These are phyloP conservation scores for Senna tora DNA, from an alignment of 306 rosid species.

Conservation along the genomic window DNA sequence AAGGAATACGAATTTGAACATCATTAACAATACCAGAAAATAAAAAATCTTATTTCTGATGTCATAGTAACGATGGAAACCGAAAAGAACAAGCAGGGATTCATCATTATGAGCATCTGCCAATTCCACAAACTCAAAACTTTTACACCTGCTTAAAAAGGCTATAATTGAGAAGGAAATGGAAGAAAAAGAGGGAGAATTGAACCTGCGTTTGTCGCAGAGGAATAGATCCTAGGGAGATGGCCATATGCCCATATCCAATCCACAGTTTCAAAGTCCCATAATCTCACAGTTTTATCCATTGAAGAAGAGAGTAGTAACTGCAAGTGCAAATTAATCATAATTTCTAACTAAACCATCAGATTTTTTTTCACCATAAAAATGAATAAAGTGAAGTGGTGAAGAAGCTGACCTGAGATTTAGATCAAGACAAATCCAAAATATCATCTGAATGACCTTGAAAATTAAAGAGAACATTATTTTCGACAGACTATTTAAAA, in stretches of 20 bases:
- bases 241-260: too few species aligned
- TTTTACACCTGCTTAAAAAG: neutral
- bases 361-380: too few species aligned
- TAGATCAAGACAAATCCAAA: slow-evolving; percentile 80
- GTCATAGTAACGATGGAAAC: neutral
- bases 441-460: slow-evolving; percentile 69
- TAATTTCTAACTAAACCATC: too few species aligned
- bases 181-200: too few species aligned
- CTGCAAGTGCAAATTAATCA: slow-evolving; percentile 44
- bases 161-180: neutral
- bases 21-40: neutral
- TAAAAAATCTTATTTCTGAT: neutral
- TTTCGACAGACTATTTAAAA: too few species aligned
- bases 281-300: slow-evolving; percentile 88
- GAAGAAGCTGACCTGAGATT: slow-evolving; percentile 52
- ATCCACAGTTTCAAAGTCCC: slow-evolving; percentile 77
- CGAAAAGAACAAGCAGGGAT: neutral
- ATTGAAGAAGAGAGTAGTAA: slow-evolving; percentile 78
- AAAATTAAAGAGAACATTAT: too few species aligned
- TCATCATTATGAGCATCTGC: neutral
- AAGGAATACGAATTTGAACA: neutral
- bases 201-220: neutral
- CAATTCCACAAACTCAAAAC: neutral
- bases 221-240: neutral
- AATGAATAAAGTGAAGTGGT: too few species aligned